Evolutionary conservation across 1,284 basidiomycete genomes (phyloP).

Genomic region (Irpex sp.): DNA sequence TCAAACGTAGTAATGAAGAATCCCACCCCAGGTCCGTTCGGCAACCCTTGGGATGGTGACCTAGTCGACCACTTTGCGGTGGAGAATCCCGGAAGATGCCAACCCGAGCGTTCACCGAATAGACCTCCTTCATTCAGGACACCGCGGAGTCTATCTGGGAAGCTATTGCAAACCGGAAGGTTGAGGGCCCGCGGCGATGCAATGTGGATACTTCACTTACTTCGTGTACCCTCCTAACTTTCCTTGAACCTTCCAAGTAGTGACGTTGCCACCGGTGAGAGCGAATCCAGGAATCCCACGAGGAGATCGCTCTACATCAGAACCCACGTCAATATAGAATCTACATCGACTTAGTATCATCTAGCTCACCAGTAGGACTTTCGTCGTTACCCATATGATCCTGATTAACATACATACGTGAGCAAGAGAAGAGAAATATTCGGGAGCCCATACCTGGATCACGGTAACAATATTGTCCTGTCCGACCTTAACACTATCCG

Average conservation of each 20-base stretch:
- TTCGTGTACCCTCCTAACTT: constrained; percentile 72
- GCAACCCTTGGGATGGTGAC: constrained; percentile 53
- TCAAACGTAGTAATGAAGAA: constrained; percentile 77
- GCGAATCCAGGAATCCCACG: constrained; percentile 76
- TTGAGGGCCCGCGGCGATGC: background rate
- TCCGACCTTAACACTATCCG: constrained; percentile 41
- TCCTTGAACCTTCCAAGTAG: constrained; percentile 78
- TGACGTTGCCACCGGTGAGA: constrained; percentile 56
- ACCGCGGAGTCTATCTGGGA: constrained; percentile 65
- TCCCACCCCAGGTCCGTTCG: constrained; percentile 61
- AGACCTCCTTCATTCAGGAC: constrained; percentile 80
- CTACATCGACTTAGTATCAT: background rate
- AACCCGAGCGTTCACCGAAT: constrained; percentile 73
- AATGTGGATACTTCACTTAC: constrained; percentile 32
- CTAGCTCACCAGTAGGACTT: constrained; percentile 37
- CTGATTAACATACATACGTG: constrained; percentile 27
- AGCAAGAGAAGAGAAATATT: background rate
- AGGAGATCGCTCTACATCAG: constrained; percentile 51
- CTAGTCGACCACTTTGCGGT: constrained; percentile 56
- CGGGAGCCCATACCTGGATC: constrained; percentile 47
- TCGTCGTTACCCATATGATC: constrained; percentile 81
- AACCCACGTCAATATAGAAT: background rate
- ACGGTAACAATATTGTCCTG: constrained; percentile 74
- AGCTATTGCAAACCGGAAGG: constrained; percentile 33
- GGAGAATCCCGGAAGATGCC: constrained; percentile 78